phyloP scores from a whole-genome alignment of 805 yeast species.

The Monosporozyma aerobia region DNA sequence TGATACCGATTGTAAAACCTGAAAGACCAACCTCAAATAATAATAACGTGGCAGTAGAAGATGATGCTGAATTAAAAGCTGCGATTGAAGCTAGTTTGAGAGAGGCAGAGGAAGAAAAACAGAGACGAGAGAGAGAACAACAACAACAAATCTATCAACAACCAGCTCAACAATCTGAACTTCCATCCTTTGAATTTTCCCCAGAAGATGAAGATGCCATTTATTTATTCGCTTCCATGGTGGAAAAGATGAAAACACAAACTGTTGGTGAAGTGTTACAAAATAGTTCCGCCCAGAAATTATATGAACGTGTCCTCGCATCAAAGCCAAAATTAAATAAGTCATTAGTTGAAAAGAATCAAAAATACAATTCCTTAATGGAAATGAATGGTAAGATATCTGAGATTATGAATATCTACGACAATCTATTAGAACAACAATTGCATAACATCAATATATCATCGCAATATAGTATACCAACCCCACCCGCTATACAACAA shows the following conservation, averaged over 20 bases:
- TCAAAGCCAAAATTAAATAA: slow-evolving; percentile 63
- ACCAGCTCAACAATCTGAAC: slow-evolving; percentile 4
- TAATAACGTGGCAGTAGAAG: slow-evolving; percentile 52
- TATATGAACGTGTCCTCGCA: slow-evolving; percentile 50
- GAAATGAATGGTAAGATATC: slow-evolving; percentile 73
- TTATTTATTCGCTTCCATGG: slow-evolving; percentile 56
- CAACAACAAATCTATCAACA: slow-evolving; percentile 5
- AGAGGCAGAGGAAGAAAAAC: slow-evolving; percentile 46
- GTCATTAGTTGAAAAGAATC: slow-evolving; percentile 47
- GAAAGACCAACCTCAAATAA: not conserved
- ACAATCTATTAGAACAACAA: slow-evolving; percentile 56
- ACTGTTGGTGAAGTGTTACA: slow-evolving; percentile 34
- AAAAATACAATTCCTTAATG: slow-evolving; percentile 55
- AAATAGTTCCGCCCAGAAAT: slow-evolving; percentile 25
- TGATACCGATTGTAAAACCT: slow-evolving; percentile 22
- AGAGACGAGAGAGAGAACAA: slow-evolving; percentile 18
- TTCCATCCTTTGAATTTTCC: slow-evolving; percentile 33
- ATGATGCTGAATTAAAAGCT: slow-evolving; percentile 82
- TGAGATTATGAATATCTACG: slow-evolving; percentile 68
- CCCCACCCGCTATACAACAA: slow-evolving; percentile 17
- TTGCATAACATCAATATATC: slow-evolving; percentile 33
- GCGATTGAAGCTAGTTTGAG: slow-evolving; percentile 88
- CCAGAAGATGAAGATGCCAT: slow-evolving; percentile 62
- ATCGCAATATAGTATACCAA: slow-evolving; percentile 23
- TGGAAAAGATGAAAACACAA: slow-evolving; percentile 43